Conservation (phyloP, 768 basidiomycete species). For the Infundibulicybe gibba region DNA sequence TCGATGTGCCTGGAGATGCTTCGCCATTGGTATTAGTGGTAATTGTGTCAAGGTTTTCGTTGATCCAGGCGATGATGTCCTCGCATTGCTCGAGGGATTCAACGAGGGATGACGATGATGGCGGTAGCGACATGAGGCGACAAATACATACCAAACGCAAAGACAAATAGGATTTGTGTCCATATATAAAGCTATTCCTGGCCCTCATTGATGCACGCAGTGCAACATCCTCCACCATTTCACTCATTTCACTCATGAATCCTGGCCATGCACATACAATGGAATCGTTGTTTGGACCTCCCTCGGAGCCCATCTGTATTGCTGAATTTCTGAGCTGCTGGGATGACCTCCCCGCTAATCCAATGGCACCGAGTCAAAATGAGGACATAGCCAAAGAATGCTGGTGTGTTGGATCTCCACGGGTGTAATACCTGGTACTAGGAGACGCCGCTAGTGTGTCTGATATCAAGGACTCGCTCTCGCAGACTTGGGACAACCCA, state of each 20-base stretch:
- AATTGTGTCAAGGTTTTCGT: slow-evolving; percentile 47
- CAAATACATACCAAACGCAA: too few relatives aligned
- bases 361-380: slow-evolving; percentile 5
- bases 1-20: slow-evolving; percentile 18
- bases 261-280: slow-evolving; percentile 20
- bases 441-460: slow-evolving; percentile 34
- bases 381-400: slow-evolving; percentile 35
- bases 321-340: slow-evolving; percentile 37
- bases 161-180: too few relatives aligned
- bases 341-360: background rate
- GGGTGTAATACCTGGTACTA: too few relatives aligned
- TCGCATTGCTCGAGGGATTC: slow-evolving; percentile 57
- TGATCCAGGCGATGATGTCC: slow-evolving; percentile 70
- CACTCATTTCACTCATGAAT: slow-evolving; percentile 14
- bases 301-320: slow-evolving; percentile 53
- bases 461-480: slow-evolving; percentile 42
- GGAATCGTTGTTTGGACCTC: slow-evolving; percentile 61
- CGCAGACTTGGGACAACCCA: slow-evolving; percentile 51
- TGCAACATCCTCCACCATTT: too few relatives aligned
- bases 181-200: too few relatives aligned
- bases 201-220: too few relatives aligned
- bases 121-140: slow-evolving; percentile 24
- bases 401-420: slow-evolving; percentile 25
- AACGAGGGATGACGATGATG: slow-evolving; percentile 40
- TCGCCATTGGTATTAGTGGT: slow-evolving; percentile 12